Conservation (phyloP, 805 yeast genomes). For the Wickerhamomyces bisporus region DNA sequence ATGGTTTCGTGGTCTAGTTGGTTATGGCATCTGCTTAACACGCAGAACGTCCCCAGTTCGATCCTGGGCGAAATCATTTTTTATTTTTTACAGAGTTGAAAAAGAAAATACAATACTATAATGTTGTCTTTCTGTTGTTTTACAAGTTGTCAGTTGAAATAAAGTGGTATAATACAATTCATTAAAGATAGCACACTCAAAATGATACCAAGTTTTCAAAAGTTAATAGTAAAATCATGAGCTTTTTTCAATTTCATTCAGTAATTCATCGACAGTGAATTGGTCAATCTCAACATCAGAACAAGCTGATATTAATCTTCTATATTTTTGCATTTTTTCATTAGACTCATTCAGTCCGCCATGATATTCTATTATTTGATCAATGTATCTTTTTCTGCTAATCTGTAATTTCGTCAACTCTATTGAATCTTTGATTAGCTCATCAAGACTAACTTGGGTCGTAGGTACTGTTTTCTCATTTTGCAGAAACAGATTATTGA, state of each 20-base stretch:
- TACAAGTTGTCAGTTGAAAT: too few species aligned
- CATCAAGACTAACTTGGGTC: too few species aligned
- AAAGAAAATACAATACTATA: too few species aligned
- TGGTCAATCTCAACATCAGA: slow-evolving; percentile 64
- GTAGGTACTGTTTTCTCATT: background rate
- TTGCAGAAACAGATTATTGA: slow-evolving; percentile 7
- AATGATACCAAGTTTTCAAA: too few species aligned
- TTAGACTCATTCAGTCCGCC: slow-evolving; percentile 30
- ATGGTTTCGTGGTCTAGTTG: slow-evolving; percentile 98
- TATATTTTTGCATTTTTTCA: slow-evolving; percentile 57
- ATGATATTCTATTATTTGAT: slow-evolving; percentile 28
- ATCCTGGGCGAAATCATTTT: slow-evolving; percentile 98
- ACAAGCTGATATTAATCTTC: slow-evolving; percentile 62
- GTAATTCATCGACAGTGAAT: slow-evolving; percentile 45
- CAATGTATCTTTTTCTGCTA: slow-evolving; percentile 31
- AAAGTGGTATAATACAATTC: too few species aligned
- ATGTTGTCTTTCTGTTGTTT: too few species aligned
- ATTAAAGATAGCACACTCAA: too few species aligned
- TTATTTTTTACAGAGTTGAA: slow-evolving; percentile 7
- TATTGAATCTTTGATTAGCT: slow-evolving; percentile 17
- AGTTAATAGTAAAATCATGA: background rate
- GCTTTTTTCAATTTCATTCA: background rate
- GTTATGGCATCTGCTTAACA: slow-evolving; percentile 99
- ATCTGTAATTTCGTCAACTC: slow-evolving; percentile 40
- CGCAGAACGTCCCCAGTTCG: slow-evolving; percentile 99